Evolutionary conservation across 2,329 filamentous ascomycete genomes (phyloP), one percentile per base, ranked within the genome.

Genomic region (Diaporthe batatas): DNA sequence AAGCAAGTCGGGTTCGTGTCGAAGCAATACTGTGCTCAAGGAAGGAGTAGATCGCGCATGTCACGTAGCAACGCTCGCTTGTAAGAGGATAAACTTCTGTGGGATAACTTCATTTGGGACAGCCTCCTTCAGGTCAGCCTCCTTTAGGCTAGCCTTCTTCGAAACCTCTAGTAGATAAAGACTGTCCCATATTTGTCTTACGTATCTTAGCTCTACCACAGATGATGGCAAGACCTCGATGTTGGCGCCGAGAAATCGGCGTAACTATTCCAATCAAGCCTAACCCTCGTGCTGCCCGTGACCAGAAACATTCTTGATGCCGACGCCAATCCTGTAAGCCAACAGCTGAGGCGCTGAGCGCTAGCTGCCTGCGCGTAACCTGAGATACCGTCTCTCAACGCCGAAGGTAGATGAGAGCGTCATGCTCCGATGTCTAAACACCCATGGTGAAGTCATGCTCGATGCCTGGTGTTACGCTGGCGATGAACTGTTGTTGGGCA

Each of bases 401-500:
- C 68, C 55, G 1, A 59, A 59, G 49, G 44, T 29, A 23, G 21
- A 32, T 23, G 23, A 32, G 16, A 39, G 53, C 21, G 25, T 25
- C 25, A 34, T 25, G 47, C 29, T 39, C 16, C 14, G 23, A 16
- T 11, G 18, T 23, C 11, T 62, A 98, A 51, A 98, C 92, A 7
- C 94, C 94, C 95, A 98, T 98, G 0, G 96, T 98, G 82, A 97
- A 98, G 81, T 98, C 96, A 82, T 98, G 94, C 84, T 98, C 96
- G 82, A 99, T 98, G 62, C 95, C 95, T 7, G 96, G 96, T 21
- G 96, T 98, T 57, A 99, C 96, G 78, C 92, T 96, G 44, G 92
- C 91, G 86, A 94, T 94, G 82, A 94, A 94, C 88, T 89, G 70
- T 39, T 70, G 6, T 39, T 29, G 55, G 67, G 11, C 62, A 25